These are phyloP conservation scores for Fraxinus angustifolia DNA, from an alignment of 305 asterid species.

Conservation along the genomic window DNA sequence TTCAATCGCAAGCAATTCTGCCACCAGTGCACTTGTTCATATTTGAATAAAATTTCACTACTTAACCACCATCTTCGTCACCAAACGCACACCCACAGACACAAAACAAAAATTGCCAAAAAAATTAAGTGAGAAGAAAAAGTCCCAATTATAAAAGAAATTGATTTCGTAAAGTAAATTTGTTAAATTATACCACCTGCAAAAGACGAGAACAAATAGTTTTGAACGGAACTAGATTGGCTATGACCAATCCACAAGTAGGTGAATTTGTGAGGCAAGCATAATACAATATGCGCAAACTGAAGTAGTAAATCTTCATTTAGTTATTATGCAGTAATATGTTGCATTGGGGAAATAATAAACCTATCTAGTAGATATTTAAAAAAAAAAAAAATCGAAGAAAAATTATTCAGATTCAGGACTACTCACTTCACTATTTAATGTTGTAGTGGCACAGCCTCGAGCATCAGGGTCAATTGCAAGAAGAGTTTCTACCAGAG, in stretches of 20 bases:
- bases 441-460: conserved; percentile 72
- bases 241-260: not conserved
- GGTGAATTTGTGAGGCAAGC: not conserved
- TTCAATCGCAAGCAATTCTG: not conserved
- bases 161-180: not conserved
- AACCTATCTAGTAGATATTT: not conserved
- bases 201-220: not conserved
- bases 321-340: not conserved
- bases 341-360: not conserved
- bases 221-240: not conserved
- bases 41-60: not conserved
- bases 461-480: conserved; percentile 69
- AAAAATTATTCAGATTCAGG: not conserved
- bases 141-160: not conserved
- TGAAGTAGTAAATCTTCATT: not conserved
- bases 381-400: not conserved
- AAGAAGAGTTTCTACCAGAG: conserved; percentile 66
- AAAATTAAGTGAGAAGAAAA: not conserved
- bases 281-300: not conserved
- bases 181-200: not conserved
- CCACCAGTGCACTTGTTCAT: not conserved
- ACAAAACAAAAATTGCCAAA: not conserved
- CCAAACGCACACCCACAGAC: not conserved
- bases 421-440: conserved; percentile 62
- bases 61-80: not conserved